A percentile compares a stretch with the other conserved stretches of the same genome.
phyloP scores from a whole-genome alignment of 371 early-diverging fungal species.

The Dichotomocladium elegans region DNA sequence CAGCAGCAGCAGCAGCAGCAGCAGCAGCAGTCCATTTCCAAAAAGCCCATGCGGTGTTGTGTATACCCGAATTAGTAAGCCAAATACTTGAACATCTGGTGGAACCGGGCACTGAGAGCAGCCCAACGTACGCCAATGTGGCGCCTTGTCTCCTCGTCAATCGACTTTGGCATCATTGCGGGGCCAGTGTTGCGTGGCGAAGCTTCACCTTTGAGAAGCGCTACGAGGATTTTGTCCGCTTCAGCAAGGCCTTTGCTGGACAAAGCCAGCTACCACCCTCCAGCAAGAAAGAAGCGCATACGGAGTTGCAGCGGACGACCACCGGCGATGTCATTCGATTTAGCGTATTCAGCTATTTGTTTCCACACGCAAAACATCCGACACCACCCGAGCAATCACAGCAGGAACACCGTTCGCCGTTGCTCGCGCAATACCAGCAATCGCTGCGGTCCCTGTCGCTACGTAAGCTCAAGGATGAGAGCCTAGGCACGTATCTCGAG shows the following conservation, averaged over 20 bases:
- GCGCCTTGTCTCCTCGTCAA: constrained; percentile 11
- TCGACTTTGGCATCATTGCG: constrained; percentile 40
- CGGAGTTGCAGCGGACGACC: too few species aligned
- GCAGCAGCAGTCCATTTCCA: too few species aligned
- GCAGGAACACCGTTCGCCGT: background rate
- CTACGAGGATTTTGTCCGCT: background rate
- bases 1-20: too few species aligned
- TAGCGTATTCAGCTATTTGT: background rate
- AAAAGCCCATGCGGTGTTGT: constrained; percentile 29
- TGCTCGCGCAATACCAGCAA: background rate
- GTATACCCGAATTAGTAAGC: constrained; percentile 35
- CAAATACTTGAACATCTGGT: constrained; percentile 16
- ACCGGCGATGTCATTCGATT: background rate
- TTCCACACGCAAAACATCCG: background rate
- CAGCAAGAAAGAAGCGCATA: background rate
- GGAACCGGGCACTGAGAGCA: background rate
- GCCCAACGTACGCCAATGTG: background rate
- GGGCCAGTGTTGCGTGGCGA: constrained; percentile 33
- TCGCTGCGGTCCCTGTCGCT: constrained; percentile 28
- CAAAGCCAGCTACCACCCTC: background rate
- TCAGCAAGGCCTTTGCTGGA: constrained; percentile 1
- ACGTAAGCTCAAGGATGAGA: constrained; percentile 32
- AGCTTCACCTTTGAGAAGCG: constrained; percentile 23
- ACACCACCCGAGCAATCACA: background rate
- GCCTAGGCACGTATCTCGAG: constrained; percentile 26